Evolutionary conservation across 1,139 yeast genomes (phyloP).

Genomic region (Geotrichum australiense): DNA sequence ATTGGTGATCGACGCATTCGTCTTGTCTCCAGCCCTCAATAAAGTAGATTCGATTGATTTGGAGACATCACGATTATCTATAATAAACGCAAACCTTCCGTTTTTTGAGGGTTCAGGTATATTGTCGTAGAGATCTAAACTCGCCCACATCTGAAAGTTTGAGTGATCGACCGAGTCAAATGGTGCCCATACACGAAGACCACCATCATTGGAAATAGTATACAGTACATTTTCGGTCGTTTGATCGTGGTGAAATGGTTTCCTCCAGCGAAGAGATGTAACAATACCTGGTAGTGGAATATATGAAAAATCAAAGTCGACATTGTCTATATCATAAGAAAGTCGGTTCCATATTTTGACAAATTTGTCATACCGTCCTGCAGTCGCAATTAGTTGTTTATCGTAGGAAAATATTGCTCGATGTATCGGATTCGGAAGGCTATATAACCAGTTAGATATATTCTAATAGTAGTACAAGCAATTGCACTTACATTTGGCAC

Average conservation of each 20-base stretch:
- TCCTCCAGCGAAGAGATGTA: conserved; percentile 36
- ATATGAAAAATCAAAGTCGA: conserved; percentile 65
- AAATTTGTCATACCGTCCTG: conserved; percentile 49
- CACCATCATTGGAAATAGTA: conserved; percentile 50
- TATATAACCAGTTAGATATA: not conserved
- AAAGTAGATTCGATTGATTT: conserved; percentile 36
- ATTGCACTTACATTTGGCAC: conserved; percentile 42
- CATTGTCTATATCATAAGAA: conserved; percentile 57
- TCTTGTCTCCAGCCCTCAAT: conserved; percentile 12
- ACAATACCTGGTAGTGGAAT: conserved; percentile 59
- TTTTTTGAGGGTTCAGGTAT: conserved; percentile 9
- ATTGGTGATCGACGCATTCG: conserved; percentile 16
- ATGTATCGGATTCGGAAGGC: conserved; percentile 46
- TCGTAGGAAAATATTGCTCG: conserved; percentile 53
- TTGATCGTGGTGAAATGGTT: conserved; percentile 24
- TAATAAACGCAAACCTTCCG: conserved; percentile 40
- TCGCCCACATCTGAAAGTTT: conserved; percentile 55
- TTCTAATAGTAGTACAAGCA: not conserved
- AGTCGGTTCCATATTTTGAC: conserved; percentile 77
- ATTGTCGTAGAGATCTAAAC: conserved; percentile 38
- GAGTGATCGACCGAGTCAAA: conserved; percentile 39
- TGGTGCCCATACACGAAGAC: conserved; percentile 67
- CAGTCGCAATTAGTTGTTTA: conserved; percentile 58
- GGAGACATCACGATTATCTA: conserved; percentile 52
- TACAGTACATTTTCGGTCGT: conserved; percentile 44